phyloP scores from a whole-genome alignment of 768 basidiomycete species.

The Mycena floridula region DNA sequence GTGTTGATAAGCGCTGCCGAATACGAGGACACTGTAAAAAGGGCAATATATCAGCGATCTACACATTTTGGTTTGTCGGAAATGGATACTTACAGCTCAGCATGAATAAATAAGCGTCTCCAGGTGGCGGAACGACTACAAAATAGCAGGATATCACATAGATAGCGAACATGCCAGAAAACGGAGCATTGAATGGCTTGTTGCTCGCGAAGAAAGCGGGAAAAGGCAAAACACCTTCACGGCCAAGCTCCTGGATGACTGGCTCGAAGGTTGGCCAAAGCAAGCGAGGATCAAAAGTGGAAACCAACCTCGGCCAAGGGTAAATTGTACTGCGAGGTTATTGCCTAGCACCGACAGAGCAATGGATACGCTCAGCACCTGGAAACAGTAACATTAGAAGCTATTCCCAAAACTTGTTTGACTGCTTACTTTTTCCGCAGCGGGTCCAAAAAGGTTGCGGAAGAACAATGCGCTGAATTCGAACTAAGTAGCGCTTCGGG shows the following conservation, averaged over 20 bases:
- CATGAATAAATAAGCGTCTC: constrained; percentile 71
- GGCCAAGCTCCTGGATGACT: constrained; percentile 72
- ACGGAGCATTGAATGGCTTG: constrained; percentile 63
- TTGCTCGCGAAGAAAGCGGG: constrained; percentile 66
- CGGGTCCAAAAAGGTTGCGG: constrained; percentile 60
- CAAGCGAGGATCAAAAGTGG: neutral
- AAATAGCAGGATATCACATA: constrained; percentile 55
- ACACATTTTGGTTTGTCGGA: too few relatives aligned
- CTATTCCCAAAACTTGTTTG: neutral
- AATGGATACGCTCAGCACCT: constrained; percentile 58
- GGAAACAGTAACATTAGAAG: neutral
- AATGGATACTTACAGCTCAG: constrained; percentile 43
- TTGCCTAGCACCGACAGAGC: constrained; percentile 63
- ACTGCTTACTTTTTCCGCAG: constrained; percentile 48
- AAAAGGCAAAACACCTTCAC: constrained; percentile 63
- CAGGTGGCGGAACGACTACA: constrained; percentile 53
- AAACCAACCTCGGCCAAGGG: constrained; percentile 57
- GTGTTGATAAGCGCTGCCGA: constrained; percentile 52
- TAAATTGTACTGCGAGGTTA: constrained; percentile 55
- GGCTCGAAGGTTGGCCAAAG: neutral
- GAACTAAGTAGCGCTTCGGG: neutral
- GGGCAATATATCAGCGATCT: too few relatives aligned
- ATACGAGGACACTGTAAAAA: constrained; percentile 47
- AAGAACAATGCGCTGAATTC: constrained; percentile 59
- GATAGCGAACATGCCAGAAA: constrained; percentile 56